phyloP scores from a whole-genome alignment of 2,329 filamentous ascomycete species.

The Aspergillus sp. region DNA sequence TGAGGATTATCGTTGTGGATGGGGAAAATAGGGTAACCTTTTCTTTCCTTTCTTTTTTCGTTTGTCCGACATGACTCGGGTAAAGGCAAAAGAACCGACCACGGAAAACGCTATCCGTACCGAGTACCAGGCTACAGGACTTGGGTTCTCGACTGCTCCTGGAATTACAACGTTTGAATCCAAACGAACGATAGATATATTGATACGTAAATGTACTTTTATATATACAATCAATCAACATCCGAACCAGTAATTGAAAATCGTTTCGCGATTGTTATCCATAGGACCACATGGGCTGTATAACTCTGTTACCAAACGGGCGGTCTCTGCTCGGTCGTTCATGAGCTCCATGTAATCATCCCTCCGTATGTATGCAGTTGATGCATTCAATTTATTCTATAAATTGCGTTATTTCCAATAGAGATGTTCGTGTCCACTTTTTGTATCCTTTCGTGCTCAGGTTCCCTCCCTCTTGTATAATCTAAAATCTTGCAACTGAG shows the following conservation, averaged over 20 bases:
- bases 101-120: too few species aligned
- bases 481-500: slow-evolving; percentile 11
- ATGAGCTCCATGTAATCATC: neutral
- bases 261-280: neutral
- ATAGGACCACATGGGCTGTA: neutral
- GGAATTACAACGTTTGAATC: too few species aligned
- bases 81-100: too few species aligned
- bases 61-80: too few species aligned
- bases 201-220: neutral
- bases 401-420: slow-evolving; percentile 10
- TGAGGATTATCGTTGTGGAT: too few species aligned
- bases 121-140: too few species aligned
- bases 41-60: too few species aligned
- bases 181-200: neutral
- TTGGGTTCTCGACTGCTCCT: too few species aligned
- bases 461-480: slow-evolving; percentile 7
- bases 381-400: neutral
- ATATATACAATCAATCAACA: neutral
- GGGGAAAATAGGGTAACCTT: too few species aligned
- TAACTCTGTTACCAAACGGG: neutral
- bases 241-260: neutral
- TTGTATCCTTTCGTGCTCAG: slow-evolving; percentile 11
- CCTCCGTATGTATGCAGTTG: neutral
- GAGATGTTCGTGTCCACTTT: slow-evolving; percentile 8
- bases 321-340: too few species aligned